A percentile compares a stretch with the other conserved stretches of the same genome.
Conservation (phyloP, 1,284 basidiomycete species). For the Coniferiporia sulphurascens region DNA sequence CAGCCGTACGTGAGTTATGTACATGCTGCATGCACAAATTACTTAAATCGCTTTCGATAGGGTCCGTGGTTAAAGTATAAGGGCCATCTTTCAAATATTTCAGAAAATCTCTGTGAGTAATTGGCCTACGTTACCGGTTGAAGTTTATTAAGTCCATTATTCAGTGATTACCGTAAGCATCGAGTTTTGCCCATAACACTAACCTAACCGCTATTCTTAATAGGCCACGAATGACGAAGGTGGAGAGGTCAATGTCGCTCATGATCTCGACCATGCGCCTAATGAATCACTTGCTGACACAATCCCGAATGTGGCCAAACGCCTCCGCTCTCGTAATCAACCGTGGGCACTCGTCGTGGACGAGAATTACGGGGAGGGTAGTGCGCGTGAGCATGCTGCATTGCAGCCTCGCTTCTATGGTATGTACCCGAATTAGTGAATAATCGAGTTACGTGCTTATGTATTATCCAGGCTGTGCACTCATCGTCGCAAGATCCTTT, state of each 20-base stretch:
- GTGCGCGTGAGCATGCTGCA: conserved; percentile 96
- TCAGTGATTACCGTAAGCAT: conserved; percentile 50
- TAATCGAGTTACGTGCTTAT: conserved; percentile 2
- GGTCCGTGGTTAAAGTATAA: conserved; percentile 99
- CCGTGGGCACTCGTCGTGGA: conserved; percentile 96
- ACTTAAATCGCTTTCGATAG: conserved; percentile 32
- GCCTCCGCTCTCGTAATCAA: conserved; percentile 74
- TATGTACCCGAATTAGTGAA: conserved; percentile 27
- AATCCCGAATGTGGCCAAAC: conserved; percentile 87
- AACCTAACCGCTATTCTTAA: conserved; percentile 9
- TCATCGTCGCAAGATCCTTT: conserved; percentile 89
- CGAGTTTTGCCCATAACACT: background rate
- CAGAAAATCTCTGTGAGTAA: conserved; percentile 87
- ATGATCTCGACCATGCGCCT: conserved; percentile 57
- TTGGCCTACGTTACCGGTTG: background rate
- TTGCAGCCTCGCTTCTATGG: conserved; percentile 96
- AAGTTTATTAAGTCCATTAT: conserved; percentile 35
- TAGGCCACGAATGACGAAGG: conserved; percentile 90
- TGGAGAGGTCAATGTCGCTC: conserved; percentile 85
- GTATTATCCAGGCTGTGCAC: conserved; percentile 56
- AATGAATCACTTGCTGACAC: conserved; percentile 61
- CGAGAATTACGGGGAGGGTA: conserved; percentile 94
- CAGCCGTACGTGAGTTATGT: conserved; percentile 56
- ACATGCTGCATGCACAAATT: background rate
- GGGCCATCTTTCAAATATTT: conserved; percentile 93